Evolutionary conservation across 257 asterid species (phyloP), one percentile per base, ranked within the genome.

Genomic region (Fraxinus anomala): DNA sequence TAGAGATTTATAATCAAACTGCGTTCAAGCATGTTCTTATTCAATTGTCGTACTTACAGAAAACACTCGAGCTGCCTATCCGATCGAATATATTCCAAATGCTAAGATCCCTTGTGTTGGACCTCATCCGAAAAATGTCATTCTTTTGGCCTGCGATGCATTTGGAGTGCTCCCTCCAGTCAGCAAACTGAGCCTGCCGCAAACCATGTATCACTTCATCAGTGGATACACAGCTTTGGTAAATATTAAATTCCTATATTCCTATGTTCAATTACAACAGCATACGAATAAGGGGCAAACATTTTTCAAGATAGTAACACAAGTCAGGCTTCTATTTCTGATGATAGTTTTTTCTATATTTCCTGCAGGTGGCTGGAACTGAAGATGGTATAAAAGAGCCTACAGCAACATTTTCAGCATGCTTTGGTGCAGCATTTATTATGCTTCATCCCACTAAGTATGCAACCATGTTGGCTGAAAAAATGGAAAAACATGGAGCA

Each of bases 151-250:
- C 31, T 94, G 97, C 76, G 98, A 94, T 77, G 98, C 98, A 21
- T 94, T 94, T 49, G 97, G 98, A 2, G 98, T 94, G 85, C 96
- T 94, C 3, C 98, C 98, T 0, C 98, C 98, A 0, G 92, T 94
- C 86, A 92, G 98, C 96, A 94, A 91, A 85, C 81, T 94, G 81
- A 89, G 42, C 89, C 80, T 94, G 86, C 88, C 96, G n/a, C 98
- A 94, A 76, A 91, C 97, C 68, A 94, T 94, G 98, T 94, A 94
- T 81, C 98, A 94, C 86, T 94, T 94, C 85, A 94, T 94, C 83
- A 94, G 98, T 68, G 98, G 98, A 81, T 94, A 94, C 80, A 94
- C 98, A 4, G 98, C 98, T 42, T 82, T 94, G 92, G 98, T 94
- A 84, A 40, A 74, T 36, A 80, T 75, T 8, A 51, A 51, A 51